A percentile compares a stretch with the other conserved stretches of the same genome.
Conservation (phyloP, 768 basidiomycete species). For the Termitomyces sp. region DNA sequence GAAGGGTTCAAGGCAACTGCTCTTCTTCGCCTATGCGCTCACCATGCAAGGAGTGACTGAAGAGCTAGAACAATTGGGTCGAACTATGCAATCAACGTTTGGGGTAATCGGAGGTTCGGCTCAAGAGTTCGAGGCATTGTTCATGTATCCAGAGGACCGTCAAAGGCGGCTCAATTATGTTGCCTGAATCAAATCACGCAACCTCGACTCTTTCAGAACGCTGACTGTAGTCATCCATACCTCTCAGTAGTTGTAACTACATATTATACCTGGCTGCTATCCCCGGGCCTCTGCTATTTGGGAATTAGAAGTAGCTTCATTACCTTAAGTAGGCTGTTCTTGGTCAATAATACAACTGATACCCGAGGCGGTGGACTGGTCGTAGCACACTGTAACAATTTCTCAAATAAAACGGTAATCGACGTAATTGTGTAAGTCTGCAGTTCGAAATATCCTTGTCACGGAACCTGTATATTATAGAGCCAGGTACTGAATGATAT, state of each 20-base stretch:
- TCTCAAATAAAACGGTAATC: not conserved
- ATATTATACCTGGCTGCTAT: not conserved
- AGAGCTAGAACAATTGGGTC: slow-evolving; percentile 81
- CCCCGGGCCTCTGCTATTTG: not conserved
- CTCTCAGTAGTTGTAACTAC: not conserved
- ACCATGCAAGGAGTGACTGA: slow-evolving; percentile 93
- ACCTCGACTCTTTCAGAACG: not conserved
- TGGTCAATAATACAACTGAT: not conserved
- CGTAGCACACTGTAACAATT: too few species aligned
- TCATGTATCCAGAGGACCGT: slow-evolving; percentile 32
- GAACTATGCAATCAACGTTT: slow-evolving; percentile 81
- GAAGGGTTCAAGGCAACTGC: slow-evolving; percentile 75
- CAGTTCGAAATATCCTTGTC: too few species aligned
- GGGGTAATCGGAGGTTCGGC: slow-evolving; percentile 84
- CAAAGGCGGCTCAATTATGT: slow-evolving; percentile 17
- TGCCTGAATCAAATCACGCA: slow-evolving; percentile 9
- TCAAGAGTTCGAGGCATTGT: slow-evolving; percentile 81
- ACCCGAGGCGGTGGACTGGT: not conserved
- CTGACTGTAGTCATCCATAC: not conserved
- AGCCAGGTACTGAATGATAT: too few species aligned
- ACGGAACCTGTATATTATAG: too few species aligned
- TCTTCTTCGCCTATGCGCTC: slow-evolving; percentile 92
- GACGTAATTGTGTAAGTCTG: not conserved
- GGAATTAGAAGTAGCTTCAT: not conserved
- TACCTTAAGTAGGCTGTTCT: not conserved